A percentile compares a stretch with the other conserved stretches of the same genome.
Conservation (phyloP, 1,284 basidiomycete species). For the Moniliella sp. region DNA sequence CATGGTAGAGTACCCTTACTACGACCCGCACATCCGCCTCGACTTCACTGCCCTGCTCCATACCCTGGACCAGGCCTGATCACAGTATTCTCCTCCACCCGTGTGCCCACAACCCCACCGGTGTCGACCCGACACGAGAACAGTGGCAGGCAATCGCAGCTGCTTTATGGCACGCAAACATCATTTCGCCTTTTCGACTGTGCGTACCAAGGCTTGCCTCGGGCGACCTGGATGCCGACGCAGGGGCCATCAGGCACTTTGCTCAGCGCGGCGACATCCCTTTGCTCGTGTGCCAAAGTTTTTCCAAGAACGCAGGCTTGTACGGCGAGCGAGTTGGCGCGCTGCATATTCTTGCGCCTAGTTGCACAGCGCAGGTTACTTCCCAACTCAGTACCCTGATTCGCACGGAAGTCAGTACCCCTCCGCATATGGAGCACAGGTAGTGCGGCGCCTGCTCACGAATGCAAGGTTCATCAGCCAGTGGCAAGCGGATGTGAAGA, state of each 20-base stretch:
- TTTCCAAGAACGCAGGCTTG: constrained; percentile 86
- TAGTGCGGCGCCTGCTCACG: constrained; percentile 45
- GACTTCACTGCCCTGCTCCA: constrained; percentile 56
- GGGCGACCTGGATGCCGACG: constrained; percentile 66
- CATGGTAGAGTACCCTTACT: constrained; percentile 62
- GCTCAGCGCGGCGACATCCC: constrained; percentile 47
- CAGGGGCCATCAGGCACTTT: constrained; percentile 81
- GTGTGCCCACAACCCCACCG: constrained; percentile 81
- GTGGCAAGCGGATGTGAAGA: constrained; percentile 71
- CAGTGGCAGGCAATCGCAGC: constrained; percentile 68
- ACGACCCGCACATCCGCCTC: constrained; percentile 67
- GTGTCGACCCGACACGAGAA: constrained; percentile 68
- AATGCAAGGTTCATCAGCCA: constrained; percentile 48
- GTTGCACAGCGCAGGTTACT: constrained; percentile 10
- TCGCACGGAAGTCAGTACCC: constrained; percentile 77
- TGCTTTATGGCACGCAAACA: constrained; percentile 50
- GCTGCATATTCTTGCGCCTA: constrained; percentile 34
- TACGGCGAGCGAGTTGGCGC: constrained; percentile 53
- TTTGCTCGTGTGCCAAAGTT: constrained; percentile 75
- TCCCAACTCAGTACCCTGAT: constrained; percentile 60
- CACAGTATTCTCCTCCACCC: constrained; percentile 74
- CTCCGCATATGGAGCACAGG: constrained; percentile 66
- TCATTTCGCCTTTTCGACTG: constrained; percentile 84
- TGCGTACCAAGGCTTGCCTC: constrained; percentile 77
- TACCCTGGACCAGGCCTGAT: constrained; percentile 40